These are phyloP conservation scores for Verticillium nonalfalfae DNA, from an alignment of 2,329 filamentous ascomycete genomes.

Conservation along the genomic window DNA sequence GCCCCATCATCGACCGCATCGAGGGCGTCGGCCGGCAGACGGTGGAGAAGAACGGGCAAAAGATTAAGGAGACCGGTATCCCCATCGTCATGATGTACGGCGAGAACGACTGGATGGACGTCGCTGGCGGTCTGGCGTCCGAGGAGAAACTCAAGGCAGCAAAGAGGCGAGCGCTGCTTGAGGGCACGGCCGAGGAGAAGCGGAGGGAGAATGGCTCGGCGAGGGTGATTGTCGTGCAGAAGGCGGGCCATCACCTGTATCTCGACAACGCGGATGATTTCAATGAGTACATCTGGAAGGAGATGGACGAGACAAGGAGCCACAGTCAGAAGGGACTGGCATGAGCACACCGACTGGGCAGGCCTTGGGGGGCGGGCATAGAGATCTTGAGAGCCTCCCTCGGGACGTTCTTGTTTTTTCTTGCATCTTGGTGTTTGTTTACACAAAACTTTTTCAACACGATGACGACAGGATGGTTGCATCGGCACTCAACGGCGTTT, in stretches of 20 bases:
- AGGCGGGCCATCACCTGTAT: conserved; percentile 54
- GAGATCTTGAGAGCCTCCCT: too few relatives aligned
- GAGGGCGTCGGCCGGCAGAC: conserved; percentile 76
- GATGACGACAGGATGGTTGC: background rate
- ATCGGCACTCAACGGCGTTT: background rate
- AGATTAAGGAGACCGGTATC: conserved; percentile 54
- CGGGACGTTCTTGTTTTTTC: background rate
- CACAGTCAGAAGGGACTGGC: background rate
- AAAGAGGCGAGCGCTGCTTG: conserved; percentile 50
- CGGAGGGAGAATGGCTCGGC: conserved; percentile 69
- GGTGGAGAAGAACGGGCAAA: conserved; percentile 21
- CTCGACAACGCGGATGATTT: conserved; percentile 54
- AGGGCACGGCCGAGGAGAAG: conserved; percentile 62
- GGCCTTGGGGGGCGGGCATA: too few relatives aligned
- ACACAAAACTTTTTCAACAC: background rate
- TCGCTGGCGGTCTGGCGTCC: conserved; percentile 74
- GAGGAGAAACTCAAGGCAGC: conserved; percentile 72
- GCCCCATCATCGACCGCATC: conserved; percentile 81
- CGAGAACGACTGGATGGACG: conserved; percentile 98
- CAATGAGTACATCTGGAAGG: conserved; percentile 44
- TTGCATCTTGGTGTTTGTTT: background rate
- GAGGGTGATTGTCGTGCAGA: conserved; percentile 71
- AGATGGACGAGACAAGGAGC: conserved; percentile 42
- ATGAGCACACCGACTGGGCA: background rate
- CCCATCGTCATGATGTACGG: conserved; percentile 94